Evolutionary conservation across 2,329 filamentous ascomycete genomes (phyloP).

Genomic region (Alternaria metachromatica): DNA sequence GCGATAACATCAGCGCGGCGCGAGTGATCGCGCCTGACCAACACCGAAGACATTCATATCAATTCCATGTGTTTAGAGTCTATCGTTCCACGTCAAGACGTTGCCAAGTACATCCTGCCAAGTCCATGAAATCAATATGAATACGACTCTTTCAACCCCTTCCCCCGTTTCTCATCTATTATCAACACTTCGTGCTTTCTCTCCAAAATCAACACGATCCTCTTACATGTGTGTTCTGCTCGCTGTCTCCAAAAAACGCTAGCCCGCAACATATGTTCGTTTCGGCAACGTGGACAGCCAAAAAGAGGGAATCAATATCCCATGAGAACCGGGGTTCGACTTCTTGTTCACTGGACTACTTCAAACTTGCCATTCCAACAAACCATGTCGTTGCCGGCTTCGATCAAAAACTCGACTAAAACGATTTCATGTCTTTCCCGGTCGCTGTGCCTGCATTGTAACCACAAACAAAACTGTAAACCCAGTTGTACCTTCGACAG

Average conservation of each 20-base stretch:
- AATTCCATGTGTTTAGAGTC: too few relatives aligned
- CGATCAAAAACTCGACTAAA: background rate
- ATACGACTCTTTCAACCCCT: background rate
- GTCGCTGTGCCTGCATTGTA: background rate
- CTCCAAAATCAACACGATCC: too few relatives aligned
- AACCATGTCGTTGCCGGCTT: background rate
- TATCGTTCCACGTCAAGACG: too few relatives aligned
- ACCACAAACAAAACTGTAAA: background rate
- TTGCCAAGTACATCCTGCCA: background rate
- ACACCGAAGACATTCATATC: too few relatives aligned
- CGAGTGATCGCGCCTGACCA: too few relatives aligned
- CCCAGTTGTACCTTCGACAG: background rate
- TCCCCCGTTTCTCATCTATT: background rate
- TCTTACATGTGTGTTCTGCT: background rate
- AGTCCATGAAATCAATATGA: background rate
- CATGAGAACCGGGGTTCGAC: background rate
- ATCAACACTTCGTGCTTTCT: too few relatives aligned
- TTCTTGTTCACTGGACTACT: accelerated
- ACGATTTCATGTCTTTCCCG: background rate
- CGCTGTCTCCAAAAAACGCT: background rate
- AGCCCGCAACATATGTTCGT: background rate
- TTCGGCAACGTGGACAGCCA: background rate
- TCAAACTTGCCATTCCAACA: accelerated
- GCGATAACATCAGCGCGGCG: background rate
- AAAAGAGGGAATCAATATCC: too few relatives aligned